Evolutionary conservation across 768 basidiomycete genomes (phyloP), one percentile per base, ranked within the genome.

Genomic region (Phylloporus scabripes): DNA sequence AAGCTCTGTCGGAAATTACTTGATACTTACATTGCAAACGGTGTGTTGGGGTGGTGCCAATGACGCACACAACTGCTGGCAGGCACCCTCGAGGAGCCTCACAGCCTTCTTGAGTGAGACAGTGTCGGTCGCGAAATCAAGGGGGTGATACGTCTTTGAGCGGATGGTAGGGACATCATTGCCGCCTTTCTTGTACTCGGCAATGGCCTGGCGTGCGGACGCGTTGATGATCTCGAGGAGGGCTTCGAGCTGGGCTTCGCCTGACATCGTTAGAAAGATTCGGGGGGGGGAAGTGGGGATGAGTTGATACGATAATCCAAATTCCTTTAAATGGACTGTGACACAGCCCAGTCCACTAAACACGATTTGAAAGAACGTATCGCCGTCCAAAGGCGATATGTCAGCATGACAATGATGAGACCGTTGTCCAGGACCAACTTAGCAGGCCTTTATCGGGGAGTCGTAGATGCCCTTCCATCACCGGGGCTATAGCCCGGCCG

Each of bases 41-140:
- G 62, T 64, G 24, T 63, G 62, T 18, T 63, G 62, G 14, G 63
- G 62, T 4, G 63, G 62, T 2, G 63, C 62, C 43, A 64, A 31
- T 10, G 60, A 57, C 6, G 55, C 60, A 51, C 58, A 65, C 10
- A 64, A 21, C 34, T 63, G 33, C 33, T 34, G 33, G 33, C 33
- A 34, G 14, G 33, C 33, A 8, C 33, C 33, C 5, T 34, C 33
- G 12, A 34, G 33, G 1, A 34, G n/a, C 33, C 33, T 34, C 7
- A 36, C 17, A 17, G 62, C 63, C 20, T 58, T 62, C 45, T 62
- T 65, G 2, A 63, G 44, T 4, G 43, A 52, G 7, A 63, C 46
- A 1, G 53, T 54, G 23, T 63, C 52, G 3, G 5, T 49, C 7
- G 51, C 51, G 15, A 54, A 50, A 40, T 63, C 62, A 8, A 63